phyloP scores from a whole-genome alignment of 768 basidiomycete species.

The Suillus lakei region DNA sequence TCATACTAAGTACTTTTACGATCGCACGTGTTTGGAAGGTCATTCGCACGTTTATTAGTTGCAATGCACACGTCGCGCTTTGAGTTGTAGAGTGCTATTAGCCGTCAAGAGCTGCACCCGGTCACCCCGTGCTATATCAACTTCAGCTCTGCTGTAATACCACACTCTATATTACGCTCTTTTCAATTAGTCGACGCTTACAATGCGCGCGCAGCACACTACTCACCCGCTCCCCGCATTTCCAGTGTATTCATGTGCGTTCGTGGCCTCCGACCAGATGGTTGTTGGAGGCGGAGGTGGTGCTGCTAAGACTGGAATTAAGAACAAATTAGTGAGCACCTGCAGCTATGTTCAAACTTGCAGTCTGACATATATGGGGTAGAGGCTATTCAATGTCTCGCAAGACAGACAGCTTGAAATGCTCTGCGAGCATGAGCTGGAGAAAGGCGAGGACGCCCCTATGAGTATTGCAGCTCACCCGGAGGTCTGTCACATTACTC shows the following conservation, averaged over 20 bases:
- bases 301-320: slow-evolving; percentile 83
- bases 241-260: slow-evolving; percentile 88
- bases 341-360: slow-evolving; percentile 4
- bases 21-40: slow-evolving; percentile 19
- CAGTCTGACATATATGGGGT: slow-evolving; percentile 6
- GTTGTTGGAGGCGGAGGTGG: slow-evolving; percentile 93
- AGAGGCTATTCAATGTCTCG: slow-evolving; percentile 74
- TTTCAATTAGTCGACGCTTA: slow-evolving; percentile 7
- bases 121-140: slow-evolving; percentile 9
- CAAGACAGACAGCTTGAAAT: slow-evolving; percentile 57
- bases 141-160: slow-evolving; percentile 3
- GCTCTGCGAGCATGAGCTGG: slow-evolving; percentile 74
- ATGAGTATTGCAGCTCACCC: slow-evolving; percentile 87
- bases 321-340: slow-evolving; percentile 84
- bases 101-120: background rate
- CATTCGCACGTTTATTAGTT: slow-evolving; percentile 22
- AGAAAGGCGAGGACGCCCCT: slow-evolving; percentile 88
- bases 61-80: slow-evolving; percentile 4
- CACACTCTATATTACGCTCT: slow-evolving; percentile 5
- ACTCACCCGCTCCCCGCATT: slow-evolving; percentile 79
- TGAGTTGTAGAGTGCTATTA: background rate
- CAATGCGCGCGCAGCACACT: slow-evolving; percentile 83
- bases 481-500: slow-evolving; percentile 45
- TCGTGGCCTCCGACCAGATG: slow-evolving; percentile 70
- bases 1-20: background rate